Percentiles rank a stretch among this genome's conserved stretches.
Evolutionary conservation across 2,329 filamentous ascomycete species (phyloP).

Genomic region (Arthrobotrys musiformis): DNA sequence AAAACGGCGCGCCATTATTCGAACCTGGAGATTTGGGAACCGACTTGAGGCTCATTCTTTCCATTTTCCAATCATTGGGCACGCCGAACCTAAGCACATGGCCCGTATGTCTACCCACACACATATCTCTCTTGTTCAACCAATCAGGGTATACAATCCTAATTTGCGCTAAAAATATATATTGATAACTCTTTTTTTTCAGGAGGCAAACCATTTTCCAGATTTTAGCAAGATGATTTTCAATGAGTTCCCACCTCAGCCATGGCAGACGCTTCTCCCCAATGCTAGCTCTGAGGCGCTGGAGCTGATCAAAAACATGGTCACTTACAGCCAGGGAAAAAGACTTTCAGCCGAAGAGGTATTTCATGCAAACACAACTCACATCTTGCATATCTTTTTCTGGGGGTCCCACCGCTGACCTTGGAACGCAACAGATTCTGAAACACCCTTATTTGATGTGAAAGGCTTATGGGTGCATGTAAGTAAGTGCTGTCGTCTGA

Average conservation of each 20-base stretch:
- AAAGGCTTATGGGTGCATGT: background rate
- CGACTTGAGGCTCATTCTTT: constrained; percentile 88
- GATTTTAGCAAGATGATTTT: constrained; percentile 92
- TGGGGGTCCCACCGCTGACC: constrained; percentile 58
- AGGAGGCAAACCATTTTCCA: constrained; percentile 75
- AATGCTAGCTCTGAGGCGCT: constrained; percentile 70
- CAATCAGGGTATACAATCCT: constrained; percentile 12
- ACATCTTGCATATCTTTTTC: constrained; percentile 3
- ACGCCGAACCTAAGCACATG: constrained; percentile 83
- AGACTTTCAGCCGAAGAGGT: constrained; percentile 75
- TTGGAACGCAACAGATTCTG: constrained; percentile 59
- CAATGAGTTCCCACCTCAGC: constrained; percentile 73
- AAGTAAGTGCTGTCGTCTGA: background rate
- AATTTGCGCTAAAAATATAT: constrained; percentile 13
- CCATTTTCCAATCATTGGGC: constrained; percentile 90
- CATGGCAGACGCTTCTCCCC: constrained; percentile 78
- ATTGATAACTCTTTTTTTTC: background rate
- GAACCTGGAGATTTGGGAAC: constrained; percentile 90
- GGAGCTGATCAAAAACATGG: constrained; percentile 74
- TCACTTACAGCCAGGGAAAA: constrained; percentile 76
- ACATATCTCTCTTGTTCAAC: background rate
- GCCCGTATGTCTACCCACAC: constrained; percentile 71
- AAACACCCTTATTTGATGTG: constrained; percentile 60
- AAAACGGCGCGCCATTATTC: constrained; percentile 74
- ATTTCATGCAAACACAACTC: constrained; percentile 6